phyloP scores from a whole-genome alignment of 768 basidiomycete species.

The Tephrocybe sp. region DNA sequence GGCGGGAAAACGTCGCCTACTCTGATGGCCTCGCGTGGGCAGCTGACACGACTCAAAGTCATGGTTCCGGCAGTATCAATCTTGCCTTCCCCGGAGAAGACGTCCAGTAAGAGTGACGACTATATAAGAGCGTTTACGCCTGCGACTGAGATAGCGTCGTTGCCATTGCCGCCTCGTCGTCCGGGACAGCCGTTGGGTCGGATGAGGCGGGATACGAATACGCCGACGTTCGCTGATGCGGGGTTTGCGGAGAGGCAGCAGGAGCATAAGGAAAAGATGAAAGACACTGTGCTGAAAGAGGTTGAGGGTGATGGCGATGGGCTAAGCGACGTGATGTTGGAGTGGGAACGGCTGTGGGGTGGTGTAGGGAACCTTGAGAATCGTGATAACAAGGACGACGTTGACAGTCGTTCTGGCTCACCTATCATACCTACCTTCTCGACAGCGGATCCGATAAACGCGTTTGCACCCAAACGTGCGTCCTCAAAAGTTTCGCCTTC shows the following conservation, averaged over 20 bases:
- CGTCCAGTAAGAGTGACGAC: constrained; percentile 19
- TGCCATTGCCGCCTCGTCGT: constrained; percentile 38
- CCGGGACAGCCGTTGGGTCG: constrained; percentile 1
- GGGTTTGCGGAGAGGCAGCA: not conserved
- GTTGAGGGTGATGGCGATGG: not conserved
- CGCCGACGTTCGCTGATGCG: not conserved
- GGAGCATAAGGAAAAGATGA: not conserved
- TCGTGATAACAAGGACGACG: constrained; percentile 9
- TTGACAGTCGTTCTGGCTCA: constrained; percentile 19
- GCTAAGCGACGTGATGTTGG: not conserved
- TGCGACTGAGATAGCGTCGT: constrained; percentile 29
- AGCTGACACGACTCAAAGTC: constrained; percentile 7
- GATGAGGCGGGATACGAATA: constrained; percentile 5
- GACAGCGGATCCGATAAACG: constrained; percentile 41
- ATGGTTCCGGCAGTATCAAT: not conserved
- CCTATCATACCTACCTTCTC: constrained; percentile 52
- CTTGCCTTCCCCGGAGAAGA: constrained; percentile 1
- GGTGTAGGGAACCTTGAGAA: not conserved
- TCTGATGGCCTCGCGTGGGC: not conserved
- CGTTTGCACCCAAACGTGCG: constrained; percentile 26
- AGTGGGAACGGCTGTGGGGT: constrained; percentile 11
- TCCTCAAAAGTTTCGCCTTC: constrained; percentile 11
- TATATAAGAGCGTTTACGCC: constrained; percentile 34
- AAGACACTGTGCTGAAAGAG: not conserved
- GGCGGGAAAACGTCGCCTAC: not conserved